Base-by-base conservation (phyloP, 2,329 filamentous ascomycete genomes). In the Ophiosphaerella herpotricha region DNA sequence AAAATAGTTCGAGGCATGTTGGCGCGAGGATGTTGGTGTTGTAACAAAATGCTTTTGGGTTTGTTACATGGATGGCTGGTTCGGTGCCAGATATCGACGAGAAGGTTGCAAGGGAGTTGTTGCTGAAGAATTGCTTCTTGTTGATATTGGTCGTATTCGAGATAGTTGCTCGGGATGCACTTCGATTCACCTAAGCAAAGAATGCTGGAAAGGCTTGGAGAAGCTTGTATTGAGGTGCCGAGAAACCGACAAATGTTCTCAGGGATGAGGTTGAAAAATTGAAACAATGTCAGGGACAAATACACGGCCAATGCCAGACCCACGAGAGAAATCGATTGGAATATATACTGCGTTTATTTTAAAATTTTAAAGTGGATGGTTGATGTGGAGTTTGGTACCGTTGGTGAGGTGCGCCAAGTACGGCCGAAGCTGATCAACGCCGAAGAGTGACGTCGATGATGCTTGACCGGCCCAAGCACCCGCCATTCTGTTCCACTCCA, bases 1-100 rank as follows among this genome's bases (percentile, higher is more conserved):
- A 80, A 70, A 50, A 76, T 66, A 29, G 58, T 63, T 39, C 58
- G 60, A 44, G 66, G 63, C 73, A 78, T 77, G 2, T 57, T 71
- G 60, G 54, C 42, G 57, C 48, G 50, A 44, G 36, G 52, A 44
- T 39, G 42, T 42, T 43, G 24, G n/a, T 16, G 13, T 29, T 31
- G 21, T 16, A 21, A 11, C 26, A 26, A 8, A 4, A 9, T 40
- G 54, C 36, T 35, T 23, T 36, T 45, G 43, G 42, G 21, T 4
- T 48, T 54, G 54, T 44, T 50, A 57, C 56, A 52, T 54, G 54
- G 50, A 50, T 11, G 35, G 16, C 11, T 39, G 24, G 35, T 29
- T 40, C 42, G 47, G 53, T 32, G 47, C 49, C 41, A 38, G 13
- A 24, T 26, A 31, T 39, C n/a, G 38, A 39, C 44, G 37, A 38